A percentile compares a stretch with the other conserved stretches of the same genome.
These are phyloP conservation scores for Styphnolobium japonicum DNA, from an alignment of 306 rosid genomes.

Conservation along the genomic window DNA sequence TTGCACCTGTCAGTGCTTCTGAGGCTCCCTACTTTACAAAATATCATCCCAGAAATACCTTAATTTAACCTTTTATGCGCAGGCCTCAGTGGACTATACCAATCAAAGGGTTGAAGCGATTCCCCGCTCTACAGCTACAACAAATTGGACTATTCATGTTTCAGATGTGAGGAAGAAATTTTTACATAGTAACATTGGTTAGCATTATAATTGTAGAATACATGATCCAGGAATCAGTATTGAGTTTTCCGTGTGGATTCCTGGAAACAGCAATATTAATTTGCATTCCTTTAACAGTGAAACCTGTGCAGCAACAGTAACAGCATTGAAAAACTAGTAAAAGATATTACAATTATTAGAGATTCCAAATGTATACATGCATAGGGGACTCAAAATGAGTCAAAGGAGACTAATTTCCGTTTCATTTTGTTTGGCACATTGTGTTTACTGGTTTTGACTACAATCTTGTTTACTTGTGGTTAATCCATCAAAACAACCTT, in stretches of 20 bases:
- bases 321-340: background rate
- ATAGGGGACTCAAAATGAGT: background rate
- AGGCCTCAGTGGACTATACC: constrained; percentile 31
- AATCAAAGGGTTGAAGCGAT: constrained; percentile 26
- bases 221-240: background rate
- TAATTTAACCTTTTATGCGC: constrained; percentile 14
- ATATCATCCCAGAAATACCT: background rate
- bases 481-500: constrained; percentile 4
- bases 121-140: constrained; percentile 40
- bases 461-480: constrained; percentile 2
- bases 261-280: background rate
- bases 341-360: background rate
- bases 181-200: constrained; percentile 13
- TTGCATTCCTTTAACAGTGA: background rate
- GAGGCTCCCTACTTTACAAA: background rate
- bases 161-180: constrained; percentile 51
- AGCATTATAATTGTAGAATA: constrained; percentile 11
- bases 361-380: background rate
- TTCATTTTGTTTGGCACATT: background rate
- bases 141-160: constrained; percentile 48
- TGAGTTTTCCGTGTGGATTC: background rate
- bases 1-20: background rate
- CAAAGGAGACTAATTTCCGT: background rate
- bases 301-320: background rate
- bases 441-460: background rate